These are phyloP conservation scores for Candida chauliodis DNA, from an alignment of 805 yeast genomes.

Conservation along the genomic window DNA sequence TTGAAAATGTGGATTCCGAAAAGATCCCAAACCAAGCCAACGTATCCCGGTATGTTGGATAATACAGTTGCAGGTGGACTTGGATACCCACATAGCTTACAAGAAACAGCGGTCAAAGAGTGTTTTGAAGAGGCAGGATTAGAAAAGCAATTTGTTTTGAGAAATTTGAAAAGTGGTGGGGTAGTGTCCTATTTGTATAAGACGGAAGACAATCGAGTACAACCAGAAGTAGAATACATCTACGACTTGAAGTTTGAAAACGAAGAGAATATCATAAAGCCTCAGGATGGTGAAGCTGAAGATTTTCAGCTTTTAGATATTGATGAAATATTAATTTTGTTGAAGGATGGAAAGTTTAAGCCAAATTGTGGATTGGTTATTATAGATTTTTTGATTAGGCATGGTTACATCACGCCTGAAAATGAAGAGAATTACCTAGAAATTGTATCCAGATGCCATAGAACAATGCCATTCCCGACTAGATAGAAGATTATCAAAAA, in stretches of 20 bases:
- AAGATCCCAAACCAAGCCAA: slow-evolving; percentile 71
- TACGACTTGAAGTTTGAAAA: slow-evolving; percentile 64
- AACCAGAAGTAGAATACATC: slow-evolving; percentile 84
- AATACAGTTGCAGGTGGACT: slow-evolving; percentile 95
- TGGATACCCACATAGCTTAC: slow-evolving; percentile 71
- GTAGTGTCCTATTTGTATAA: slow-evolving; percentile 63
- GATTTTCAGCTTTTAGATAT: slow-evolving; percentile 63
- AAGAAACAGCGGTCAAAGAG: slow-evolving; percentile 81
- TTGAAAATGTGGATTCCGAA: slow-evolving; percentile 79
- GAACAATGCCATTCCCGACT: slow-evolving; percentile 67
- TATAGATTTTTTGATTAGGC: slow-evolving; percentile 84
- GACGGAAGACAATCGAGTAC: slow-evolving; percentile 53
- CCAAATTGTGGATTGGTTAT: slow-evolving; percentile 83
- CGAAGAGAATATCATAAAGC: slow-evolving; percentile 42
- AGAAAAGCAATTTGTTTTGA: slow-evolving; percentile 44
- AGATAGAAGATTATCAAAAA: too few relatives aligned
- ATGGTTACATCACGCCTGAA: slow-evolving; percentile 65
- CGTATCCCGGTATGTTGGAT: slow-evolving; percentile 89
- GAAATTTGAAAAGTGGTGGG: slow-evolving; percentile 52
- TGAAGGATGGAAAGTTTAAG: slow-evolving; percentile 66
- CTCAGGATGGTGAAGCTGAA: slow-evolving; percentile 59
- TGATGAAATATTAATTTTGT: slow-evolving; percentile 49
- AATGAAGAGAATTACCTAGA: slow-evolving; percentile 65
- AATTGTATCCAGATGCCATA: slow-evolving; percentile 58
- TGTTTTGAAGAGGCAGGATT: slow-evolving; percentile 89